phyloP scores from a whole-genome alignment of 164 flowering plant species.

The Santalum album region DNA sequence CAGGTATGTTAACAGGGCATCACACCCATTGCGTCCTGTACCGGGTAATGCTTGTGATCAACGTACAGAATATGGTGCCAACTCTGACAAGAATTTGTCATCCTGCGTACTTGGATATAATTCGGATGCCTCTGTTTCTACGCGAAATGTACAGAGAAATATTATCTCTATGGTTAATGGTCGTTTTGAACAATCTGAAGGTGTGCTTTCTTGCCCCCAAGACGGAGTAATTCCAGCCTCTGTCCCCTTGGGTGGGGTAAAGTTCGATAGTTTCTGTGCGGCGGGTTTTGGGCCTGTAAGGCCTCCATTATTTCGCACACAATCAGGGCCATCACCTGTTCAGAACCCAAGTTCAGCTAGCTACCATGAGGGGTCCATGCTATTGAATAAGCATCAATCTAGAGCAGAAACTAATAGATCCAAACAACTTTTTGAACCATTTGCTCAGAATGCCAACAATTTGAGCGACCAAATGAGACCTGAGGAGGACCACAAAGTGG shows the following conservation, averaged over 20 bases:
- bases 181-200: conserved; percentile 29
- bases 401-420: conserved; percentile 18
- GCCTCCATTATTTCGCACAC: conserved; percentile 33
- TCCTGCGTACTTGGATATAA: conserved; percentile 8
- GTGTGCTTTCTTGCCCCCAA: conserved; percentile 19
- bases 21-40: conserved; percentile 18
- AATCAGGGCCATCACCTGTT: conserved; percentile 28
- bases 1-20: conserved; percentile 54
- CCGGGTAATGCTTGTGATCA: conserved; percentile 17
- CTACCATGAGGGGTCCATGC: conserved; percentile 22
- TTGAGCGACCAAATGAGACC: conserved; percentile 15
- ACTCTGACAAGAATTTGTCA: conserved; percentile 19
- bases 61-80: conserved; percentile 17
- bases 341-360: conserved; percentile 29
- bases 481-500: conserved; percentile 23
- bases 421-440: conserved; percentile 11
- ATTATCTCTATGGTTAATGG: conserved; percentile 10
- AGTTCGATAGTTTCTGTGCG: conserved; percentile 22
- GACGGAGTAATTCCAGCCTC: conserved; percentile 28
- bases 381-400: conserved; percentile 20
- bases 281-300: conserved; percentile 30
- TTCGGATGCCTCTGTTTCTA: conserved; percentile 9
- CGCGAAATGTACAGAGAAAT: conserved; percentile 16
- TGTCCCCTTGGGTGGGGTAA: conserved; percentile 31
- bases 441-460: conserved; percentile 19